Conservation (phyloP, 2,329 filamentous ascomycete genomes). For the Elsinoe perseae region DNA sequence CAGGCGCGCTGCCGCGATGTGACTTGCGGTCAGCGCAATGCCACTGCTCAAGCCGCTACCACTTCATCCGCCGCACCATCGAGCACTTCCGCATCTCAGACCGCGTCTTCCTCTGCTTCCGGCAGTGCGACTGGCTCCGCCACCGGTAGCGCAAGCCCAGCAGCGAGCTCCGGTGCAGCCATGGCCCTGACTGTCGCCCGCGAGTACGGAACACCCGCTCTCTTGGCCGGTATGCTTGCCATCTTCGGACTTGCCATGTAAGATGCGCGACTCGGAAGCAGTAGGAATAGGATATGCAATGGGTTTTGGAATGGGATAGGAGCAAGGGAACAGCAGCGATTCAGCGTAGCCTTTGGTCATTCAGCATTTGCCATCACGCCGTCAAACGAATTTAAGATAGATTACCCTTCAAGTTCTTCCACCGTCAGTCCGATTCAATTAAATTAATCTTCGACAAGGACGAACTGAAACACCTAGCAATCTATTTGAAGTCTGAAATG, state of each 20-base stretch:
- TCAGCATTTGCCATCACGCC: conserved; percentile 6
- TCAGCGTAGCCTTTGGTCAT: conserved; percentile 13
- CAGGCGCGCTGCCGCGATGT: conserved; percentile 41
- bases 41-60: conserved; percentile 30
- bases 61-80: conserved; percentile 27
- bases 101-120: conserved; percentile 23
- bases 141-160: conserved; percentile 23
- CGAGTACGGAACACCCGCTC: conserved; percentile 45
- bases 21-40: conserved; percentile 47
- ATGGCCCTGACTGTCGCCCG: conserved; percentile 37
- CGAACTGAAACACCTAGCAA: background rate
- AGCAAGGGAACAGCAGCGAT: conserved; percentile 16
- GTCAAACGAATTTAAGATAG: conserved; percentile 13
- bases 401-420: background rate
- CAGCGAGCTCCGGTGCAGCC: conserved; percentile 37
- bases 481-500: background rate
- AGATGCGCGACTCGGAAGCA: background rate
- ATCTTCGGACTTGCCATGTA: conserved; percentile 53
- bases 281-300: conserved; percentile 13
- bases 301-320: conserved; percentile 11
- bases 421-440: conserved; percentile 2
- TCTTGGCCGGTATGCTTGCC: conserved; percentile 48
- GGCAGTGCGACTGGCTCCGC: conserved; percentile 21
- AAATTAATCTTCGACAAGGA: background rate
- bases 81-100: conserved; percentile 23